phyloP scores from a whole-genome alignment of 2,329 filamentous ascomycete species.

The Aspergillus sp. region DNA sequence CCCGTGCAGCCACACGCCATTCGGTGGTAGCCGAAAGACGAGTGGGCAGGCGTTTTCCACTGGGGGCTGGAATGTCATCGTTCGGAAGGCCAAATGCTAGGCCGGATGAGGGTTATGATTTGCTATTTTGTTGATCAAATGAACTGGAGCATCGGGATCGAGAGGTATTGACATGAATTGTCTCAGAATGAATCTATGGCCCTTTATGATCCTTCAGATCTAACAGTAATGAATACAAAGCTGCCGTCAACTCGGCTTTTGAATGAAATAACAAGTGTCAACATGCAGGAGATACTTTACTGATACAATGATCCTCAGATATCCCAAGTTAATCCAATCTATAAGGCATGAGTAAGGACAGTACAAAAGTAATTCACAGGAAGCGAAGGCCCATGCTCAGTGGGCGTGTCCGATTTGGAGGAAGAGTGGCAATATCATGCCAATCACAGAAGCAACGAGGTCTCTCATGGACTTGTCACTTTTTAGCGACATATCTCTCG shows the following conservation, averaged over 20 bases:
- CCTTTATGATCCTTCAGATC: background rate
- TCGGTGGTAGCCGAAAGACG: background rate
- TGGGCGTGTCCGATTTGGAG: slow-evolving; percentile 54
- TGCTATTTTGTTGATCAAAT: background rate
- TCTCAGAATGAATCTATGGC: background rate
- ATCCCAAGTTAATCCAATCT: slow-evolving; percentile 1
- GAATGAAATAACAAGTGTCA: background rate
- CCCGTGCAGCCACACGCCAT: background rate
- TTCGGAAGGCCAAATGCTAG: background rate
- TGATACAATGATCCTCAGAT: slow-evolving; percentile 3
- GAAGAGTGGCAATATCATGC: slow-evolving; percentile 53
- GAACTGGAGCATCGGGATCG: background rate
- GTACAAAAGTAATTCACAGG: slow-evolving; percentile 22
- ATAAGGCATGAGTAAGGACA: slow-evolving; percentile 14
- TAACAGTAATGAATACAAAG: background rate
- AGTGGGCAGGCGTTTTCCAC: background rate
- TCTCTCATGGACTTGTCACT: slow-evolving; percentile 50
- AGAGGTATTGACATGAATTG: background rate
- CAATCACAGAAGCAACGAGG: slow-evolving; percentile 51
- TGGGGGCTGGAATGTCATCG: background rate
- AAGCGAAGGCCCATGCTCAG: slow-evolving; percentile 28
- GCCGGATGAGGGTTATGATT: background rate
- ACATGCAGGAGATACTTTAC: slow-evolving; percentile 1
- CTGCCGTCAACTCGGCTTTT: background rate
- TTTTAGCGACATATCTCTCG: slow-evolving; percentile 38